Percentiles rank a stretch among this genome's conserved stretches.
Conservation (phyloP, 2,329 filamentous ascomycete genomes). For the Cylindrodendrum hubeiense region DNA sequence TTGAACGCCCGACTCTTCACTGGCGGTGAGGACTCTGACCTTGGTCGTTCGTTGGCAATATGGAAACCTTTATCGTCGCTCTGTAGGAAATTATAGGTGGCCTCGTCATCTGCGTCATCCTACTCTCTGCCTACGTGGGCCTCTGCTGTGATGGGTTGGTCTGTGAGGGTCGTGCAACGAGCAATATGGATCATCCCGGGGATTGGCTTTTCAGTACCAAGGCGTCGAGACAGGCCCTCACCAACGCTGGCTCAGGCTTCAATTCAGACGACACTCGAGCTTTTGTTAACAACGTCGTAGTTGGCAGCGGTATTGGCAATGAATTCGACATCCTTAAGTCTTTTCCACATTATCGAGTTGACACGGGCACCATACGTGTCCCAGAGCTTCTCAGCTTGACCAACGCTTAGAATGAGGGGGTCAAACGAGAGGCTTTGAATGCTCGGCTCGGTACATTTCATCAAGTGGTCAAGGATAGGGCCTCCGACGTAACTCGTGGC, state of each 20-base stretch:
- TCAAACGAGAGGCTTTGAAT: conserved; percentile 7
- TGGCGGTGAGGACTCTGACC: conserved; percentile 5
- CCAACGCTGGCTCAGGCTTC: conserved; percentile 19
- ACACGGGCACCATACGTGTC: conserved; percentile 17
- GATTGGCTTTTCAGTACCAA: not conserved
- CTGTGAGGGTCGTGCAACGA: conserved; percentile 16
- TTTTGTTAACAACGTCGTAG: conserved; percentile 21
- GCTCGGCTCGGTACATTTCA: not conserved
- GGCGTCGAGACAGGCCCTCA: conserved; percentile 9
- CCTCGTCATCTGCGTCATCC: conserved; percentile 7
- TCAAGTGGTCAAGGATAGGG: conserved; percentile 19
- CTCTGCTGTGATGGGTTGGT: conserved; percentile 5
- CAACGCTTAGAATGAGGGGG: conserved; percentile 5
- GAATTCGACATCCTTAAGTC: conserved; percentile 11
- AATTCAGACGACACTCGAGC: conserved; percentile 10
- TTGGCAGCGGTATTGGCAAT: conserved; percentile 15
- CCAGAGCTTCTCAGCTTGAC: conserved; percentile 3
- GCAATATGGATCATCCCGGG: conserved; percentile 16
- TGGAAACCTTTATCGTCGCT: conserved; percentile 4
- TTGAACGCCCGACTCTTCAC: conserved; percentile 14
- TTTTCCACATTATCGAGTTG: conserved; percentile 16
- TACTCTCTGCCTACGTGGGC: conserved; percentile 11
- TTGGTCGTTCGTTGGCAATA: conserved; percentile 20
- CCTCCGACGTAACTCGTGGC: conserved; percentile 25
- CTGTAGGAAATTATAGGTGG: conserved; percentile 17